Base-by-base conservation (phyloP, 176 grass and related monocot species). In the Eleusine indica region DNA sequence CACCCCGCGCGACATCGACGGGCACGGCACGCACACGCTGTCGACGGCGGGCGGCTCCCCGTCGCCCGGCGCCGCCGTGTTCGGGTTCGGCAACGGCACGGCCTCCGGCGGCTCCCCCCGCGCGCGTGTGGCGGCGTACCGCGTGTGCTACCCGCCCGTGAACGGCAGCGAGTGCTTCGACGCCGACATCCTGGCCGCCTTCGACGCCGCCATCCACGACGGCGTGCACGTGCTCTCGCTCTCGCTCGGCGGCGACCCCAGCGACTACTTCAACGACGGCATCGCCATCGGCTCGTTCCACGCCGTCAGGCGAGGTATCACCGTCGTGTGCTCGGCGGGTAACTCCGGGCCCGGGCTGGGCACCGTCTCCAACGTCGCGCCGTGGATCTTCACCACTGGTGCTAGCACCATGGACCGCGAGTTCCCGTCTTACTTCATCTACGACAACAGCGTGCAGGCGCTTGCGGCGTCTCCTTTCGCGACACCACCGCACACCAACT, bases 351-450 rank as follows among this genome's bases (percentile, higher is more conserved):
- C 91, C 1, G 4, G 1, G 9, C 77, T 83, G 2, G 82, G 82
- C 32, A 77, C 94, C 1, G 89, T 75, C 11, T 79, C 87, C 42
- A 97, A 97, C 43, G 32, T 86, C 6, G 86, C 91, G 39, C 91
- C 94, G 0, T 97, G 94, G 94, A 61, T 97, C 29, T 54, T 94
- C 53, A 97, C 89, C 19, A 2, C 87, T 2, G 94, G 49, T 0
- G 94, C 91, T 3, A 97, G 91, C 87, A 94, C 91, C 42, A 94
- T 91, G 84, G 94, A 97, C 54, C 82, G 91, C 58, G 91, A 97
- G 75, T 97, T 97, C 73, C 75, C 89, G 0, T 77, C 94, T 5
- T 84, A 86, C 68, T 1, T 89, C 40, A 41, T 80, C 32, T 88
- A 84, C 80, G 7, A 80, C 37, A 40, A 70, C 77, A 78, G 4